Percentiles rank a stretch among this genome's conserved stretches.
Conservation (phyloP, 345 rosid species). For the Heritiera fomes region DNA sequence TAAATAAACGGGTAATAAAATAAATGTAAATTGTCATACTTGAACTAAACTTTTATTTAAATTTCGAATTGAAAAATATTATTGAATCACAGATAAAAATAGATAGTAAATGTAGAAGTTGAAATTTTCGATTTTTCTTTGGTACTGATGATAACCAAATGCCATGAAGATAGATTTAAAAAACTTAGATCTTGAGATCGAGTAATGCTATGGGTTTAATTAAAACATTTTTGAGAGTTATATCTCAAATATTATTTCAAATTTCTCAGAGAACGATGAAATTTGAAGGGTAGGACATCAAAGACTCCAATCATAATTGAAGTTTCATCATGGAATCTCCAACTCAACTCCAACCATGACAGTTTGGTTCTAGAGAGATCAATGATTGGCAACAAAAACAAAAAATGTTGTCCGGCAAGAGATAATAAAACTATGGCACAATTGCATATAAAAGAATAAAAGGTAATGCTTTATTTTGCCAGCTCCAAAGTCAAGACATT, state of each 20-base stretch:
- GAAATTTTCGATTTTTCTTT: no score
- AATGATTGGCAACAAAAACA: conserved; percentile 15
- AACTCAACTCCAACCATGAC: conserved; percentile 2
- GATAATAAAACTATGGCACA: background rate
- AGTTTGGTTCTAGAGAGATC: background rate
- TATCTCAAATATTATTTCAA: background rate
- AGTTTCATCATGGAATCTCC: background rate
- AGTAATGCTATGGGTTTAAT: no score
- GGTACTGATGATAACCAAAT: no score
- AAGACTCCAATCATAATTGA: background rate
- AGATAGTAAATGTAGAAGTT: no score
- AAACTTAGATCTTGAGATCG: no score
- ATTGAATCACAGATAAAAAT: no score
- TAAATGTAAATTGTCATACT: no score
- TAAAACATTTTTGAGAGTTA: background rate
- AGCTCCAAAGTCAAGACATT: conserved; percentile 14
- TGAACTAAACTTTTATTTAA: no score
- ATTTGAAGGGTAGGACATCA: background rate
- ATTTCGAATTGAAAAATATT: no score
- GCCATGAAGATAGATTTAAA: no score
- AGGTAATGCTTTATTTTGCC: conserved; percentile 1
- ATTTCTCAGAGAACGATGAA: background rate
- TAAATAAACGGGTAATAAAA: no score
- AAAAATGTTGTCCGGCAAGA: background rate
- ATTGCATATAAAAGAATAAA: background rate